These are phyloP conservation scores for Chimonanthus praecox DNA, from an alignment of 164 flowering plant species.

Conservation along the genomic window DNA sequence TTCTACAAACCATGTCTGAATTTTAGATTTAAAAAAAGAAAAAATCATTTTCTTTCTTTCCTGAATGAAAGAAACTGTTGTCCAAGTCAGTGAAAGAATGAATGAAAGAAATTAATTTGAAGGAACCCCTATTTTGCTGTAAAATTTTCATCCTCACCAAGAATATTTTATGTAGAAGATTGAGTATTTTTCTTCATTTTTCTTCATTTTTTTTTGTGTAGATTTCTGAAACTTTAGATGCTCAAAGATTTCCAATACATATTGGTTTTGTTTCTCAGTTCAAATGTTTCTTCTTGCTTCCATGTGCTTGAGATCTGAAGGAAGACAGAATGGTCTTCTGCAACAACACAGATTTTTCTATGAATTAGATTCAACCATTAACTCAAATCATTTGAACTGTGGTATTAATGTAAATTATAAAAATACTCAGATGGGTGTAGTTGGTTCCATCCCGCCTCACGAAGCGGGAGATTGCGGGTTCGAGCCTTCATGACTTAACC, in stretches of 20 bases:
- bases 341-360: no score
- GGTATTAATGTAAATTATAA: no score
- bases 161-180: not conserved
- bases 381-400: no score
- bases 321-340: no score
- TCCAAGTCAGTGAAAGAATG: not conserved
- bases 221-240: not conserved
- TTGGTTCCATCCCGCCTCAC: no score
- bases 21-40: not conserved
- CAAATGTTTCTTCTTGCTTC: not conserved
- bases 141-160: not conserved
- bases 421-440: no score
- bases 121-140: conserved; percentile 11
- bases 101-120: not conserved
- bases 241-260: not conserved
- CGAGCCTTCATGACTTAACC: no score
- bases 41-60: conserved; percentile 8
- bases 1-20: conserved; percentile 32
- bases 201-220: not conserved
- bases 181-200: not conserved
- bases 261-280: not conserved
- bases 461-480: no score
- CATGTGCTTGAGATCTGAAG: not conserved
- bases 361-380: no score
- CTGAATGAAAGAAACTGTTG: conserved; percentile 17